Base-by-base conservation (phyloP, 2,329 filamentous ascomycete species). In the Diaporthe destruens region DNA sequence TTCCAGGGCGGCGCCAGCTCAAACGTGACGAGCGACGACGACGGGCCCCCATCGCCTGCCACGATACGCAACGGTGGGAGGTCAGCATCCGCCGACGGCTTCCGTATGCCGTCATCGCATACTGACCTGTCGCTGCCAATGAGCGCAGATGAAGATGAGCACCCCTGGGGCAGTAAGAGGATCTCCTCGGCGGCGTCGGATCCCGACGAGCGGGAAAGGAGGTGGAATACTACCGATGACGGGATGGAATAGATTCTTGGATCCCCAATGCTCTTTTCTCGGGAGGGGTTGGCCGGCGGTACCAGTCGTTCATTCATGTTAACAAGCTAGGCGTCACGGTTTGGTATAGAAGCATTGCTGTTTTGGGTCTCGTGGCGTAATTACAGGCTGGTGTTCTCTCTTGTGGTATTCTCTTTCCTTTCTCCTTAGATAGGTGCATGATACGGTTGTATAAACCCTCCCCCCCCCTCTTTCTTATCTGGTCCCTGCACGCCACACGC, bases 171-270 rank as follows among this genome's bases (percentile, higher is more conserved):
- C 5, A 25, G 55, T n/a, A 69, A 72, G 59, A 71, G 72, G 59
- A 74, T 72, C 39, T 76, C 75, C 34, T 74, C 74, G 39, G 74
- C 74, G 6, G 74, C 74, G 67, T 72, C 72, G 47, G 74, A 73
- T 29, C 56, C 71, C 2, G 71, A 74, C 25, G 74, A 76, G 70
- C 71, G 73, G 71, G 71, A 74, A 59, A 34, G 71, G 51, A 69
- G 75, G 67, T 75, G 72, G 74, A 49, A 73, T 49, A 44, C 56
- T 29, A 47, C 32, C n/a, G 70, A 71, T 16, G 68, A 69, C 20
- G 59, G 63, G 56, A 36, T 69, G 49, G 69, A 54, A 23, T 74
- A 56, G 54, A 57, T 42, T 66, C 9, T 12, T 20, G 44, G 49
- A n/a, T 2, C 14, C 29, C 67, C 18, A 12, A 12, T 12, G 6